Conservation (phyloP, 2,329 filamentous ascomycete genomes). For the Decorospora gaudefroyi region DNA sequence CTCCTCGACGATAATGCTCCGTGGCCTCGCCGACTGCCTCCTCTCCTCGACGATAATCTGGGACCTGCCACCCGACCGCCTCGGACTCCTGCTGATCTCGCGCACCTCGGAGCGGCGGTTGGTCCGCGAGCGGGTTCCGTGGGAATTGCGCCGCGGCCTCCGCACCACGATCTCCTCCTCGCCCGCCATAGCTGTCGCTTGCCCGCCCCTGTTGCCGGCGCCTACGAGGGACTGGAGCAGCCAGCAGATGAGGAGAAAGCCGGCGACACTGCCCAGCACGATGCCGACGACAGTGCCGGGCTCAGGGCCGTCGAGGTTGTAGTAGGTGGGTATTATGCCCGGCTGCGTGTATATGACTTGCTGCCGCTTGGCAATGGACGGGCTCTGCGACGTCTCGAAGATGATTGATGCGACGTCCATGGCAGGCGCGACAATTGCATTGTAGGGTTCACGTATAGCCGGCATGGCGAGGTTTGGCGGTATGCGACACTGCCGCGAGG, state of each 20-base stretch:
- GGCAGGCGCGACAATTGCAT: constrained; percentile 27
- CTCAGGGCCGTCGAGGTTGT: constrained; percentile 58
- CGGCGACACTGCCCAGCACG: constrained; percentile 59
- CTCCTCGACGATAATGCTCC: constrained; percentile 54
- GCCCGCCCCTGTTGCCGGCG: constrained; percentile 34
- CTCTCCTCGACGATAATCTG: constrained; percentile 48
- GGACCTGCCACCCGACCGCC: constrained; percentile 37
- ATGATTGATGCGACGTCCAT: constrained; percentile 18
- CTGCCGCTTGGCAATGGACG: constrained; percentile 26
- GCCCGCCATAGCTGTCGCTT: constrained; percentile 49
- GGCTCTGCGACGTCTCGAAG: constrained; percentile 19
- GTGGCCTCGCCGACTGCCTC: constrained; percentile 34
- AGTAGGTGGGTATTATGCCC: constrained; percentile 64
- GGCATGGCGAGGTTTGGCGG: constrained; percentile 30
- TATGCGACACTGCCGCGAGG: constrained; percentile 17
- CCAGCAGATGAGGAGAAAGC: constrained; percentile 59
- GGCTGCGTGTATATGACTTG: constrained; percentile 23
- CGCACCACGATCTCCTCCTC: constrained; percentile 63
- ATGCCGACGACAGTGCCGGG: constrained; percentile 66
- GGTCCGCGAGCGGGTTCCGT: constrained; percentile 40
- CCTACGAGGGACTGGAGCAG: constrained; percentile 53
- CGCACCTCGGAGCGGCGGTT: constrained; percentile 43
- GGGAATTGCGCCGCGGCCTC: constrained; percentile 35
- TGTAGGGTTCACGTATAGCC: constrained; percentile 27
- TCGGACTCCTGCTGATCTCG: constrained; percentile 47